Percentiles rank a stretch among this genome's conserved stretches.
phyloP scores from a whole-genome alignment of 1,139 yeast species.

The Keqinozyma sinolaborantium region DNA sequence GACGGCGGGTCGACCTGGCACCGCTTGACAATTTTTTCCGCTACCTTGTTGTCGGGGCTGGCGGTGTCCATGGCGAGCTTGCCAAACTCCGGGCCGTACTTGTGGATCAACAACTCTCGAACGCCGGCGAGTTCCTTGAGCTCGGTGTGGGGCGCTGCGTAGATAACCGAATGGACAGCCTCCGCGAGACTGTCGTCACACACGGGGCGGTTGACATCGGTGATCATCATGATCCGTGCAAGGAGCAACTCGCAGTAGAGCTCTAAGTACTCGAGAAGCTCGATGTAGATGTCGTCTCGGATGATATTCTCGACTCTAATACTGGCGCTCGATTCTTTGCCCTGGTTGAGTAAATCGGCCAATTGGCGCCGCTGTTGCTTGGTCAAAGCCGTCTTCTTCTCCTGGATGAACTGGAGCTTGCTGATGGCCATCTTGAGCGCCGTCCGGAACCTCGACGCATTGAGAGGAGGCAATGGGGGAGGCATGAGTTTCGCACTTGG shows the following conservation, averaged over 20 bases:
- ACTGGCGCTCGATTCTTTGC: constrained; percentile 80
- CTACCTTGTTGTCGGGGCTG: constrained; percentile 50
- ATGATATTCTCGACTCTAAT: constrained; percentile 85
- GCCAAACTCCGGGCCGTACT: constrained; percentile 65
- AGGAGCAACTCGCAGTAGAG: constrained; percentile 79
- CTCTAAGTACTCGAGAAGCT: constrained; percentile 75
- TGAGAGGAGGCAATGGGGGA: constrained; percentile 28
- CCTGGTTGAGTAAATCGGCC: constrained; percentile 67
- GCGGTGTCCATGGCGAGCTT: constrained; percentile 48
- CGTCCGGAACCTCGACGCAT: constrained; percentile 55
- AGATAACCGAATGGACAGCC: constrained; percentile 70
- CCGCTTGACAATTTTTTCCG: constrained; percentile 61
- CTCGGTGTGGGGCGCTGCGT: constrained; percentile 70
- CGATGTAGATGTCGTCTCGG: constrained; percentile 80
- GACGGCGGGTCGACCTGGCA: constrained; percentile 69
- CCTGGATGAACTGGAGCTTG: constrained; percentile 75
- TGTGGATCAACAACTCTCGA: constrained; percentile 57
- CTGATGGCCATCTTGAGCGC: constrained; percentile 78
- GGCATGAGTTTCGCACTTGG: too few relatives aligned
- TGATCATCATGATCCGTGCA: constrained; percentile 65
- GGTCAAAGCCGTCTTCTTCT: constrained; percentile 75
- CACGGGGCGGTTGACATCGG: constrained; percentile 30
- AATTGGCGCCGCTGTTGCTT: constrained; percentile 75
- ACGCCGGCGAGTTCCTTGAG: constrained; percentile 65
- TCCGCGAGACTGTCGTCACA: constrained; percentile 70